Conservation (phyloP, 116 monocot species). For the Phalaenopsis hybrid region DNA sequence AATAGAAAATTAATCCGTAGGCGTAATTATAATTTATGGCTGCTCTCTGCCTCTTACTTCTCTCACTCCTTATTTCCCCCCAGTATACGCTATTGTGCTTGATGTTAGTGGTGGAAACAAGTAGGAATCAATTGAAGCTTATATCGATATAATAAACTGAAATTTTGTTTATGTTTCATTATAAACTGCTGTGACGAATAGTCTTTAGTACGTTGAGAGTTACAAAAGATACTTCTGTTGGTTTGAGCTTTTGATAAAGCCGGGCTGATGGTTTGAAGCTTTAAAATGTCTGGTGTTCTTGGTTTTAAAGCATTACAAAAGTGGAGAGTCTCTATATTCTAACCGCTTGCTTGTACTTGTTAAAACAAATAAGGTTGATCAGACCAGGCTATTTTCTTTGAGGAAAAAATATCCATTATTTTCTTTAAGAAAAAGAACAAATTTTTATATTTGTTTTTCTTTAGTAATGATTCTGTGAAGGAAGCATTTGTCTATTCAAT, state of each 20-base stretch:
- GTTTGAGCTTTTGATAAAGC: constrained; percentile 66
- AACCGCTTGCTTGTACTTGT: constrained; percentile 76
- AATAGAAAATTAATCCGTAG: not conserved
- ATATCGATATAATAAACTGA: constrained; percentile 39
- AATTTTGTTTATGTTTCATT: constrained; percentile 74
- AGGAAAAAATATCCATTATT: not conserved
- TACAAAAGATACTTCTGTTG: constrained; percentile 74
- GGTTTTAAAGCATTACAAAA: constrained; percentile 56
- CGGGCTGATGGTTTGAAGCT: constrained; percentile 27
- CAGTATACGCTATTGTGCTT: not conserved
- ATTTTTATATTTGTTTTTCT: not conserved
- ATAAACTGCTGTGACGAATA: constrained; percentile 71
- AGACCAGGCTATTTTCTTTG: constrained; percentile 38
- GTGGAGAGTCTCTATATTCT: constrained; percentile 69
- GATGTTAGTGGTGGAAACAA: constrained; percentile 23
- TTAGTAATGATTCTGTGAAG: not conserved
- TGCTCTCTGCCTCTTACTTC: not conserved
- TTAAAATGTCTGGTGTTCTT: constrained; percentile 54
- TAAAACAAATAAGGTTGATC: constrained; percentile 75
- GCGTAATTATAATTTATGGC: not conserved
- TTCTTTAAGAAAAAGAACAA: not conserved
- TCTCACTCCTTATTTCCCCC: not conserved
- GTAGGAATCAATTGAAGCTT: constrained; percentile 65
- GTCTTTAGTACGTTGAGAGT: constrained; percentile 64
- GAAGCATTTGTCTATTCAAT: not conserved